Base-by-base conservation (phyloP, 495 filamentous ascomycete species). In the Penicillium soppii region DNA sequence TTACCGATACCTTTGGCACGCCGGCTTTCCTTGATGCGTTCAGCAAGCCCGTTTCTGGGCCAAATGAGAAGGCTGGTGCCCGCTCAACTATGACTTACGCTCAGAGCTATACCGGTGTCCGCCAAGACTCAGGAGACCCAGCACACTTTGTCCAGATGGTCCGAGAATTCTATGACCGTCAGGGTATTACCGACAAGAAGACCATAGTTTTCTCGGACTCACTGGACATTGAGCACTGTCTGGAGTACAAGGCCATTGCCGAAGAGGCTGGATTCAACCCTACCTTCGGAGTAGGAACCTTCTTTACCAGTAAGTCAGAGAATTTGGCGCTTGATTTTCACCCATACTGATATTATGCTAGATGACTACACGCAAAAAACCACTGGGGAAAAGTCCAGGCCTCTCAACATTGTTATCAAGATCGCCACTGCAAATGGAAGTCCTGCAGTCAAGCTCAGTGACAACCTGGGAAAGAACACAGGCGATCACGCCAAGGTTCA, bases 1-100 rank as follows among this genome's bases (percentile, higher is more conserved):
- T 98, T 43, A 97, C 94, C n/a, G 94, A 98, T 73, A 98, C 94
- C 2, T 98, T 97, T 61, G 94, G 94, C 32, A 97, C 94, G 2
- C 88, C 90, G 0, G 82, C 84, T 22, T 98, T 98, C 71, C 77
- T 98, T 9, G 82, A 82, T 41, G 84, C 91, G 0, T 98, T 98
- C 73, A 77, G 79, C 55, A 81, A 87, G 61, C 81, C 83, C 16
- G 65, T 75, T 22, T 27, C 63, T 13, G 59, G 58, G 8, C 68
- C 67, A 3, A 40, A 59, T 4, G 22, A 62, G 0, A 52, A 49
- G 12, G 50, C 26, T 1, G 23, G 48, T 22, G 38, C 27, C 29
- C 30, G 54, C 25, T 41, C 44, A 8, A 54, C 17, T 49, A 71
- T 63, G 63, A 87, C 85, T 2, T 98, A 95, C 61, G 94, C 95